Conservation (phyloP, 306 rosid species). For the Citrullus mucosospermus region DNA sequence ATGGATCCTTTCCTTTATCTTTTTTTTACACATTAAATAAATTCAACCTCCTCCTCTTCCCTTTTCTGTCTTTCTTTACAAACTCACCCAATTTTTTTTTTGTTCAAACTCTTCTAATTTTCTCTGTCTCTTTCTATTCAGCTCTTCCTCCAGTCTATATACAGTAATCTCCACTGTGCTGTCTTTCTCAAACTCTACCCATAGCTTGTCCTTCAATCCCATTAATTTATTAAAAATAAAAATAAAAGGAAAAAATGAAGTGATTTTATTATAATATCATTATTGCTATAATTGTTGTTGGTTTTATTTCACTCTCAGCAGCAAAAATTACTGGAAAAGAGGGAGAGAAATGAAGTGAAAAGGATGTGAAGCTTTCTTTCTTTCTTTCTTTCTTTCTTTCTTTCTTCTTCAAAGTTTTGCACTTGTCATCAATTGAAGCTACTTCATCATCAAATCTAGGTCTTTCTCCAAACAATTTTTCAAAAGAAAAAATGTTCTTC, state of each 20-base stretch:
- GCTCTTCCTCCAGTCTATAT: conserved; percentile 20
- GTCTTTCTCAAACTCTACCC: conserved; percentile 45
- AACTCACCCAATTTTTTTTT: neutral
- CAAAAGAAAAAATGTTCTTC: conserved; percentile 27
- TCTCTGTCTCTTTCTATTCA: conserved; percentile 8
- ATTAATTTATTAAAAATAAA: neutral
- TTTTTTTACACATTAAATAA: conserved; percentile 36
- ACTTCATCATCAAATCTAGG: conserved; percentile 16
- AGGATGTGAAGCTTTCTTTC: conserved; percentile 15
- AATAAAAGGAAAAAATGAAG: neutral
- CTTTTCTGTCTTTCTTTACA: conserved; percentile 15
- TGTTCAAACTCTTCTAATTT: conserved; percentile 13
- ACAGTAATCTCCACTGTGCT: conserved; percentile 36
- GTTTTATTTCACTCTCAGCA: neutral
- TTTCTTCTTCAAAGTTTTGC: conserved; percentile 10
- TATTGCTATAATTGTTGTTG: neutral
- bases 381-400: neutral
- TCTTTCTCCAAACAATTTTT: conserved; percentile 4
- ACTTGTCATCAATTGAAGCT: conserved; percentile 5
- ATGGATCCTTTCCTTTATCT: neutral
- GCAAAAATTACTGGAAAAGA: neutral
- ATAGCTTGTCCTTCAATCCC: conserved; percentile 7
- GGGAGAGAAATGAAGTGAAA: conserved; percentile 16
- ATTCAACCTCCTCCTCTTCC: neutral
- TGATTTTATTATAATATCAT: neutral